These are phyloP conservation scores for Mariannaea sp. DNA, from an alignment of 2,329 filamentous ascomycete genomes.

Conservation along the genomic window DNA sequence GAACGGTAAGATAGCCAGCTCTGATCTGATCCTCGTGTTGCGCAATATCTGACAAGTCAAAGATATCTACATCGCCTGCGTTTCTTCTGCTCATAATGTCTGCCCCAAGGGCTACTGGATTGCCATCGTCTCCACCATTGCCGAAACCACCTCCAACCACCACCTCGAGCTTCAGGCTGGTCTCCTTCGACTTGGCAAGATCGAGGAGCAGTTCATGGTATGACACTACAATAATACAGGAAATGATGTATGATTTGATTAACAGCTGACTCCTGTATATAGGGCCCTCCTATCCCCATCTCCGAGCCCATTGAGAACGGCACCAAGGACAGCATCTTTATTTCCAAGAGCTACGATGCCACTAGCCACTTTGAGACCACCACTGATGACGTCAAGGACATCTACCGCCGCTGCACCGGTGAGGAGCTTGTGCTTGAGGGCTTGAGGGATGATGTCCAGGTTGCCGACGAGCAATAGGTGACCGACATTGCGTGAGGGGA, in stretches of 20 bases:
- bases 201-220: conserved; percentile 97
- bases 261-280: neutral
- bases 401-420: conserved; percentile 82
- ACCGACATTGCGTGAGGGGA: neutral
- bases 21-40: neutral
- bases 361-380: conserved; percentile 96
- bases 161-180: conserved; percentile 93
- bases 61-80: conserved; percentile 97
- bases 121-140: conserved; percentile 96
- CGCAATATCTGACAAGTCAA: conserved; percentile 17
- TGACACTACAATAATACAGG: conserved; percentile 23
- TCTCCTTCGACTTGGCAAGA: conserved; percentile 87
- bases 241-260: too few relatives aligned
- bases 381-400: conserved; percentile 90
- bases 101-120: conserved; percentile 99
- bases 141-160: conserved; percentile 89
- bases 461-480: conserved; percentile 66
- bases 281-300: conserved; percentile 84
- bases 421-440: conserved; percentile 89
- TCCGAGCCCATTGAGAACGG: conserved; percentile 90
- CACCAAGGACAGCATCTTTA: conserved; percentile 87
- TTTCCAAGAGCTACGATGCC: conserved; percentile 98
- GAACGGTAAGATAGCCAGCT: conserved; percentile 69
- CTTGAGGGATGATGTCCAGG: conserved; percentile 77
- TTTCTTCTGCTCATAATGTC: conserved; percentile 95